Evolutionary conservation across 352 stramenopile genomes (phyloP), one percentile per base, ranked within the genome.

Genomic region (Phytophthora brassicae): DNA sequence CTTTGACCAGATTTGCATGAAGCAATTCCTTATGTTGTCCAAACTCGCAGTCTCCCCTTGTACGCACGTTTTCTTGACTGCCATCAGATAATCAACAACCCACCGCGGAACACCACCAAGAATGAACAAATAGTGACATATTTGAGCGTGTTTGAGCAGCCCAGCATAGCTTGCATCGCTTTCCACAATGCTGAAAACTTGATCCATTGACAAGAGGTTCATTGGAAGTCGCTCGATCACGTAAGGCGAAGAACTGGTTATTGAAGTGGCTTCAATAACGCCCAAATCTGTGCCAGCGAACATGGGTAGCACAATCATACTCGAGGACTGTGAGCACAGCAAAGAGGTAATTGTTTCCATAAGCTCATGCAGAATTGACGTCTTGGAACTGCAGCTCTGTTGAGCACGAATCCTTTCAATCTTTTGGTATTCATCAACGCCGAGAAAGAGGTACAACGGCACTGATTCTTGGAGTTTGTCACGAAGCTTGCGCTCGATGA

Each of bases 371-470:
- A 59, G 9, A 2, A 68, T 23, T 38, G 60, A 29, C 13, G 17
- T 59, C 0, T 60, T 16, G 41, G 23, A 6, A 20, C 50, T 11
- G 49, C 24, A 23, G n/a, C n/a, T n/a, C 13, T 12, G 22, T n/a
- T 5, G 31, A 36, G 44, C 39, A 52, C n/a, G 3, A 45, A 77
- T 19, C 6, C 61, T 63, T 50, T 65, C 17, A 64, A 73, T 70
- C 17, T 46, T 49, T 45, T 75, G 55, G 56, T 70, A 75, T 24
- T 70, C 62, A 68, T 75, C 55, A 59, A 75, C 42, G 33, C 70
- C 62, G 53, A 75, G 44, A 70, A 69, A 78, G 2, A 73, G 52
- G 39, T 75, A 72, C 39, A 75, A 46, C 33, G 23, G 33, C 0
- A 19, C 48, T 45, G 22, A 5, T 12, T 48, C 36, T 38, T 36